A percentile compares a stretch with the other conserved stretches of the same genome.
phyloP scores from a whole-genome alignment of 192 early-diverging fungal species.

The Gryganskiella cystojenkinii region DNA sequence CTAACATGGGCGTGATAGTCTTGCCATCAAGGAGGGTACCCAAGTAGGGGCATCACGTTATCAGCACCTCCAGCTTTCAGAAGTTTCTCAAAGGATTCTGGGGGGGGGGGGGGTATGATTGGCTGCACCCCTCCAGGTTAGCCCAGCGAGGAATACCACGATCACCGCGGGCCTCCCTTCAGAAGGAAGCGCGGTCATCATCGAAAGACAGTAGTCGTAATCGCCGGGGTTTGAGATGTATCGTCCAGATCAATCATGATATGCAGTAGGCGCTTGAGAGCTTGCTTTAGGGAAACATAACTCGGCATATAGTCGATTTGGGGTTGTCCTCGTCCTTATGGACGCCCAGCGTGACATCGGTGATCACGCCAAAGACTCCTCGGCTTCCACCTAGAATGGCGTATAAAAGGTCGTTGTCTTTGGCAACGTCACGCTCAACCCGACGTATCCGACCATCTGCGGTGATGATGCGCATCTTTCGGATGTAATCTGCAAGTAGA shows the following conservation, averaged over 20 bases:
- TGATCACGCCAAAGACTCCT: conserved; percentile 51
- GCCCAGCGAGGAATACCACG: conserved; percentile 35
- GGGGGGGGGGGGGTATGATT: conserved; percentile 10
- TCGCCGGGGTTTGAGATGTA: conserved; percentile 5
- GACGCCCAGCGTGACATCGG: conserved; percentile 23
- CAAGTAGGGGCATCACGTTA: too few species aligned
- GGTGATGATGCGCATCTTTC: conserved; percentile 50
- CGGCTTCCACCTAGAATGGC: conserved; percentile 46
- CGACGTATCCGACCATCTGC: conserved; percentile 13
- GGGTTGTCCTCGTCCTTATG: conserved; percentile 33
- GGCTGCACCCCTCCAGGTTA: conserved; percentile 23
- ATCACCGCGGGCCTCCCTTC: conserved; percentile 3
- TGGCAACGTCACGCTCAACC: conserved; percentile 4
- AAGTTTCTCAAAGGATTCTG: conserved; percentile 12
- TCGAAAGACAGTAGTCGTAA: conserved; percentile 29
- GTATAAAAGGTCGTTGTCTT: conserved; percentile 32
- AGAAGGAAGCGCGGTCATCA: conserved; percentile 5
- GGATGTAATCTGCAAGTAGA: conserved; percentile 46
- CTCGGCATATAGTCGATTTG: conserved; percentile 26
- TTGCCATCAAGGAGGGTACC: too few species aligned
- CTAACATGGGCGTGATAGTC: too few species aligned
- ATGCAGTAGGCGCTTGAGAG: conserved; percentile 39
- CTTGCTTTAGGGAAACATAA: not conserved
- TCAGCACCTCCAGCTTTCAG: conserved; percentile 6
- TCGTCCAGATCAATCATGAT: conserved; percentile 16